Evolutionary conservation across 2,329 filamentous ascomycete genomes (phyloP).

Genomic region (Trichoderma citrinoviride): DNA sequence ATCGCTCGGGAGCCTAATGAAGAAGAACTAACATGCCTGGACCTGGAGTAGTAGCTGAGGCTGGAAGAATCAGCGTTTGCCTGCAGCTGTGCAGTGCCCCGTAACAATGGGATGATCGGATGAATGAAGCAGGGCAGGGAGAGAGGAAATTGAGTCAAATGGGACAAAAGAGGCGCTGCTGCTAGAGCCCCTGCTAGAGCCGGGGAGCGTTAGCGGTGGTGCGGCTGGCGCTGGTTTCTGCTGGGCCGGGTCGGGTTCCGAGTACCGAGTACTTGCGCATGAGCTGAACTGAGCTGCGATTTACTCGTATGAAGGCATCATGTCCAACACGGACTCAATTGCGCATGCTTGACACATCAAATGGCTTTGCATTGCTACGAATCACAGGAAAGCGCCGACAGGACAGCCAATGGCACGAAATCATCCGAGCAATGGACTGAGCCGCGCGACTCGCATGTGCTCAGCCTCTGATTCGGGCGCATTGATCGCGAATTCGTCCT

Average conservation of each 20-base stretch:
- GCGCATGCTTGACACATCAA: no score
- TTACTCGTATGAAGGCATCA: no score
- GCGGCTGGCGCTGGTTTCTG: not conserved
- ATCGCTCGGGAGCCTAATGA: no score
- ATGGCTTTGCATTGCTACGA: no score
- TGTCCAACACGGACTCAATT: no score
- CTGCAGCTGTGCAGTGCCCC: not conserved
- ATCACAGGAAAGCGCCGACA: no score
- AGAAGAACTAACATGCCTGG: not conserved
- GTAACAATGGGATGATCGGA: not conserved
- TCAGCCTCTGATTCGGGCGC: no score
- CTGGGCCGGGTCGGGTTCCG: conserved; percentile 4
- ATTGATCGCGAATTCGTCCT: no score
- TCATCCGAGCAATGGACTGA: no score
- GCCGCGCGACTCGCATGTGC: no score
- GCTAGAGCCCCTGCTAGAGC: not conserved
- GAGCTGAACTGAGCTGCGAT: no score
- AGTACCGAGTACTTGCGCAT: not conserved
- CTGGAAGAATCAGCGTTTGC: not conserved
- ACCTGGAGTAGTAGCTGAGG: not conserved
- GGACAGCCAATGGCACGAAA: no score
- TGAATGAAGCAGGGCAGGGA: not conserved
- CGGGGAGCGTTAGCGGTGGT: not conserved
- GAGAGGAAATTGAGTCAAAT: not conserved
- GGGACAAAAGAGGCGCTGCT: conserved; percentile 3